Base-by-base conservation (phyloP, 148 eudicot species). In the Fallopia convolvulus region DNA sequence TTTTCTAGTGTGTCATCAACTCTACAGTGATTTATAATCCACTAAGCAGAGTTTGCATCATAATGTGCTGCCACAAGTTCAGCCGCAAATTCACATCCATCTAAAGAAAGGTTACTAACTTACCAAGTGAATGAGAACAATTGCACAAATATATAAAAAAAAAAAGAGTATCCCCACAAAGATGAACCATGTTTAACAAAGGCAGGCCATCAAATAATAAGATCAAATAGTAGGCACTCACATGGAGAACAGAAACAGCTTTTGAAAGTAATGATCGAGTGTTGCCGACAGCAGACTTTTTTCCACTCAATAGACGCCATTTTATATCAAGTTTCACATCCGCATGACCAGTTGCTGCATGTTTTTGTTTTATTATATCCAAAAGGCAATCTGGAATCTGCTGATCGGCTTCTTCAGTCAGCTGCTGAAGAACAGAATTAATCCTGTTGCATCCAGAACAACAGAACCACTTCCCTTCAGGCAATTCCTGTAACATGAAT, bases 221-320 rank as follows among this genome's bases (percentile, higher is more conserved):
- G 74, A 68, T 78, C 60, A 26, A 70, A 63, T 3, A 68, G 18
- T 36, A 68, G 46, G 10, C 55, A 81, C 95, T 88, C 71, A 93
- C 95, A 82, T 88, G 95, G 77, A 93, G 89, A 46, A 93, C 85
- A 61, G 90, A 73, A 63, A 92, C 95, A 84, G 97, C 98, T 75
- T 85, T 87, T 0, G 90, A 76, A 63, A 94, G 85, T 85, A 88
- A 77, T 58, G 82, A 77, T 78, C 84, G 81, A 60, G 80, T 83
- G 30, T 87, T 93, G 71, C 83, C 90, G 44, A 74, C 49, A 66
- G 47, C 79, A 32, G 84, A 85, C 78, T 58, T 81, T 80, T 86
- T 88, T 75, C 96, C 92, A 83, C 87, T 87, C 48, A 92, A 78
- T 77, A 94, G 85, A 85, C 97, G 86, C 98, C 98, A 94, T 80